Evolutionary conservation across 2,329 filamentous ascomycete species (phyloP).

Genomic region (Trematosphaeria pertusa): DNA sequence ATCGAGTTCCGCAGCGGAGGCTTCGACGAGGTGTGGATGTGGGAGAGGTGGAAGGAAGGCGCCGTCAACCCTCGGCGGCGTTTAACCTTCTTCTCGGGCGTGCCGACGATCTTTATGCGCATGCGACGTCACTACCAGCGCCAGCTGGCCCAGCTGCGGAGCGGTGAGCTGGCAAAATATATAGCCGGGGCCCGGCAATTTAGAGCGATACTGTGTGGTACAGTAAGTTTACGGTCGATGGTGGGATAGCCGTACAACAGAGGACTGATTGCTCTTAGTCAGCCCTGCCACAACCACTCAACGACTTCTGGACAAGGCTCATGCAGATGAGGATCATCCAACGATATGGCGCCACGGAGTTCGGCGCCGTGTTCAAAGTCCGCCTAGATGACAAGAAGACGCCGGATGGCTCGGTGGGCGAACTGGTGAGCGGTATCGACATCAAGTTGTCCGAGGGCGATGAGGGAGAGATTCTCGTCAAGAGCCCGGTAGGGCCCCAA

Average conservation of each 20-base stretch:
- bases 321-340: conserved; percentile 53
- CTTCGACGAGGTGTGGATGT: conserved; percentile 46
- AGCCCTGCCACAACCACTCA: conserved; percentile 57
- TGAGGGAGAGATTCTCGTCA: conserved; percentile 57
- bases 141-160: conserved; percentile 34
- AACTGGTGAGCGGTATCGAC: conserved; percentile 48
- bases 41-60: conserved; percentile 43
- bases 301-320: conserved; percentile 58
- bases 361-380: conserved; percentile 53
- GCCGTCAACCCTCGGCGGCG: conserved; percentile 27
- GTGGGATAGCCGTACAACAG: too few relatives aligned
- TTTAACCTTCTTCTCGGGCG: conserved; percentile 45
- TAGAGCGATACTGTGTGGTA: conserved; percentile 54
- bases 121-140: conserved; percentile 47
- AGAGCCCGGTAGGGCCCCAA: conserved; percentile 44
- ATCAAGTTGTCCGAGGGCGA: conserved; percentile 52
- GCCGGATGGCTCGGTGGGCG: conserved; percentile 45
- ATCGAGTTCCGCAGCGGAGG: conserved; percentile 46
- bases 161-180: conserved; percentile 47
- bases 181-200: conserved; percentile 52
- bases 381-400: conserved; percentile 39
- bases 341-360: conserved; percentile 55
- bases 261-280: too few relatives aligned
- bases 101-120: conserved; percentile 48
- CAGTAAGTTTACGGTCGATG: too few relatives aligned